Conservation (phyloP, 176 grass and related monocot genomes). For the barley (Hordeum vulgare) region DNA sequence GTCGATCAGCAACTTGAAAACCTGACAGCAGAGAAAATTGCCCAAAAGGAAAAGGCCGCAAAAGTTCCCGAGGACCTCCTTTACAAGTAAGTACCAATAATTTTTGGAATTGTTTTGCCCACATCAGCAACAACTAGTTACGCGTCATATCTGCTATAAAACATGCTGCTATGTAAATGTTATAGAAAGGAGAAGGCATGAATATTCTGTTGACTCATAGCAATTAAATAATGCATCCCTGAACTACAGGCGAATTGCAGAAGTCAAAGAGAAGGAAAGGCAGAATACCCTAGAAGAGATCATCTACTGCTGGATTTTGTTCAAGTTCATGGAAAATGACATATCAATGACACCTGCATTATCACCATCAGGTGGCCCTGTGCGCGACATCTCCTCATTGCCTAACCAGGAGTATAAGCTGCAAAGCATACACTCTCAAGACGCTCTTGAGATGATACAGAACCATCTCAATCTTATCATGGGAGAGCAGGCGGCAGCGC, state of each 20-base stretch:
- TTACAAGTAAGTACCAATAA: conserved; percentile 50
- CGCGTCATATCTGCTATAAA: not conserved
- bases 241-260: conserved; percentile 85
- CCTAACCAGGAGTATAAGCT: conserved; percentile 79
- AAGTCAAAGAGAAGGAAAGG: conserved; percentile 96
- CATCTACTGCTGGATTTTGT: conserved; percentile 79
- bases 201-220: not conserved
- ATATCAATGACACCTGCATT: conserved; percentile 74
- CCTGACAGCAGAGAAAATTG: conserved; percentile 60
- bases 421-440: conserved; percentile 67
- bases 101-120: not conserved
- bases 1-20: conserved; percentile 90
- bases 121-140: not conserved
- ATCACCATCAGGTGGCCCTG: conserved; percentile 38
- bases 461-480: conserved; percentile 81
- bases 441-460: conserved; percentile 89
- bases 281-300: conserved; percentile 81
- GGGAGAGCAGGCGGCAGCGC: conserved; percentile 66
- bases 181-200: not conserved
- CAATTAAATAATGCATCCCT: not conserved
- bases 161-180: not conserved
- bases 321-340: conserved; percentile 83
- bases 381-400: conserved; percentile 40
- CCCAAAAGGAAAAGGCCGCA: conserved; percentile 56
- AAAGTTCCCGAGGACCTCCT: conserved; percentile 61